These are phyloP conservation scores for Populus tremula DNA, from an alignment of 345 rosid species.

Conservation along the genomic window DNA sequence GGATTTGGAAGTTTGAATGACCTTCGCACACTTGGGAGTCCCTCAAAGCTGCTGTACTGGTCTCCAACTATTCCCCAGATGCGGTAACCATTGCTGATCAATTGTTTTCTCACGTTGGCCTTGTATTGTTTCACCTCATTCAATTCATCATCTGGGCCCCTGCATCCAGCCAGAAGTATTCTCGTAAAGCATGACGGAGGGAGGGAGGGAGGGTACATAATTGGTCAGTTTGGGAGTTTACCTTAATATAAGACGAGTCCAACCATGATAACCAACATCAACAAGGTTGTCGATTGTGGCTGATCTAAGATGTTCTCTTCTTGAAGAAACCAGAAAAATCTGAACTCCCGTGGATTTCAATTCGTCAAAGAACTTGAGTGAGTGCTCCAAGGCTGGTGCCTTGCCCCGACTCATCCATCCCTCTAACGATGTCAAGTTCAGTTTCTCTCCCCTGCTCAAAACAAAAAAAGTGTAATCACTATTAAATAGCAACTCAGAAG, in stretches of 20 bases:
- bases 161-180: background rate
- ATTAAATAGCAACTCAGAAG: background rate
- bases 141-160: background rate
- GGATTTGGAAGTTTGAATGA: constrained; percentile 78
- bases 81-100: constrained; percentile 53
- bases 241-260: constrained; percentile 4
- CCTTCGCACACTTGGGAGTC: constrained; percentile 53
- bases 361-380: constrained; percentile 1
- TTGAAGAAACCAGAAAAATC: constrained; percentile 5
- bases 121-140: background rate
- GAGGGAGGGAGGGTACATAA: background rate
- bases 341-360: background rate
- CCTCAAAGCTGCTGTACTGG: constrained; percentile 63
- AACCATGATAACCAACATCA: constrained; percentile 3
- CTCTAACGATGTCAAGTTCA: background rate
- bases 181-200: background rate
- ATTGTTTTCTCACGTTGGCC: constrained; percentile 31
- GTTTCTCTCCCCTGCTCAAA: constrained; percentile 1
- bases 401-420: background rate
- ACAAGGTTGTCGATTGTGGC: constrained; percentile 5
- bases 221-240: background rate
- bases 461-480: background rate
- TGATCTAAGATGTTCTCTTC: constrained; percentile 1
- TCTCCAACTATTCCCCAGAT: constrained; percentile 68
- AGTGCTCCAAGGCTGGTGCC: constrained; percentile 5